Percentiles rank a stretch among this genome's conserved stretches.
These are phyloP conservation scores for Sphaerulina vaccinii DNA, from an alignment of 2,329 filamentous ascomycete genomes.

Conservation along the genomic window DNA sequence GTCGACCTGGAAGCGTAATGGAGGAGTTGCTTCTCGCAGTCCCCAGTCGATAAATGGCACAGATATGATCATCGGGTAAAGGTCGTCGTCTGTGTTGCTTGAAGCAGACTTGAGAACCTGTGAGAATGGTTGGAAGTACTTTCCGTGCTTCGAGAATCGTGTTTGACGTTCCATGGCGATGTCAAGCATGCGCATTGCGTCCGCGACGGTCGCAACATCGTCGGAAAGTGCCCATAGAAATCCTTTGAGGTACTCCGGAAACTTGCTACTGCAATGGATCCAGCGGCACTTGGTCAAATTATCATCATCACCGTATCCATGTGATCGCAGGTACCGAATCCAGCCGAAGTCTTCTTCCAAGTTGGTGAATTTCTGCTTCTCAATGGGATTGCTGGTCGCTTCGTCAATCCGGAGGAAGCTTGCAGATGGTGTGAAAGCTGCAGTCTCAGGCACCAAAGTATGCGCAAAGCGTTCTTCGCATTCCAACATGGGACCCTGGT, in stretches of 20 bases:
- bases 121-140: constrained; percentile 45
- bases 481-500: constrained; percentile 40
- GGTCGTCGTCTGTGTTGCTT: constrained; percentile 15
- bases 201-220: constrained; percentile 22
- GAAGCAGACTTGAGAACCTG: constrained; percentile 32
- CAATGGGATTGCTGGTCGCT: constrained; percentile 37
- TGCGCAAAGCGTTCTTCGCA: constrained; percentile 40
- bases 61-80: constrained; percentile 41
- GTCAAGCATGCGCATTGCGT: constrained; percentile 35
- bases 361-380: constrained; percentile 38
- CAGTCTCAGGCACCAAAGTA: constrained; percentile 35
- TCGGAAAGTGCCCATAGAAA: constrained; percentile 29
- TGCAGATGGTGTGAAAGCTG: constrained; percentile 24
- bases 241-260: constrained; percentile 39
- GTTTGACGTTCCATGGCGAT: constrained; percentile 42
- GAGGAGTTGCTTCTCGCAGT: constrained; percentile 39
- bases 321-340: constrained; percentile 41
- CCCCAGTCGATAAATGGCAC: constrained; percentile 47
- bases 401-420: constrained; percentile 26
- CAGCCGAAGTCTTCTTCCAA: constrained; percentile 45
- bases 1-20: constrained; percentile 45
- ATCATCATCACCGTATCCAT: constrained; percentile 34
- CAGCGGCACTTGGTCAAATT: constrained; percentile 40
- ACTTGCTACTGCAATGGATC: constrained; percentile 47
- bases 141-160: constrained; percentile 46